Base-by-base conservation (phyloP, 2,329 filamentous ascomycete species). In the Colletotrichum sojae region DNA sequence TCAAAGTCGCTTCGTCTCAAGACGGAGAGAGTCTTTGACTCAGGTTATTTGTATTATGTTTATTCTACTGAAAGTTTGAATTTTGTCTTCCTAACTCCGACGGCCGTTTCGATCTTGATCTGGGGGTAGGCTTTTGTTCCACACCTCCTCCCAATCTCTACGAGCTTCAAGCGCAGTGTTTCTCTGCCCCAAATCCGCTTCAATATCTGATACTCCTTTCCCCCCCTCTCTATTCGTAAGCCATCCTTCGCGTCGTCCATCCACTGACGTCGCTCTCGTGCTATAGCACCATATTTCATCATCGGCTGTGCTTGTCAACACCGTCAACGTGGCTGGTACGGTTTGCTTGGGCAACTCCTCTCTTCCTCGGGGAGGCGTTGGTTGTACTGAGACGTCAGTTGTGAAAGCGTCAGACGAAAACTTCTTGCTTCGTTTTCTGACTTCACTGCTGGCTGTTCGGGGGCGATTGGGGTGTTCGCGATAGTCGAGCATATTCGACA, bases 231-330 rank as follows among this genome's bases (percentile, higher is more conserved):
- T 12, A 2, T 60, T 6, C 2, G 31, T 18, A 2, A 60, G 16
- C 57, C 57, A 60, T 1, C 57, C 57, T 5, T 60, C 46, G 12
- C 46, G 46, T 18, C 31, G 46, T 1, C 57, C 57, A 10, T 60
- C 57, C 2, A 40, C 15, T 0, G 57, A 60, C 1, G 57, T 60
- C 6, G 57, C 57, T 40, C 31, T 40, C 0, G 57, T n/a, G 10
- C 51, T 12, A 15, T 60, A 60, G 2, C 48, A 15, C 57, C 57
- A 60, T 0, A 9, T 9, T 3, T 5, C 9, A 2, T 52, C 46
- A 2, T 43, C 46, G 16, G 13, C 31, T 1, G 40, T 3, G 5
- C 10, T 40, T 4, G 45, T 22, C 8, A 27, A n/a, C n/a, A 25
- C 5, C 22, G 22, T 16, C 16, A 4, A 31, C 9, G 22, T 43